Conservation (phyloP, 176 grass and related monocot species). For the Saccharum officinarum region DNA sequence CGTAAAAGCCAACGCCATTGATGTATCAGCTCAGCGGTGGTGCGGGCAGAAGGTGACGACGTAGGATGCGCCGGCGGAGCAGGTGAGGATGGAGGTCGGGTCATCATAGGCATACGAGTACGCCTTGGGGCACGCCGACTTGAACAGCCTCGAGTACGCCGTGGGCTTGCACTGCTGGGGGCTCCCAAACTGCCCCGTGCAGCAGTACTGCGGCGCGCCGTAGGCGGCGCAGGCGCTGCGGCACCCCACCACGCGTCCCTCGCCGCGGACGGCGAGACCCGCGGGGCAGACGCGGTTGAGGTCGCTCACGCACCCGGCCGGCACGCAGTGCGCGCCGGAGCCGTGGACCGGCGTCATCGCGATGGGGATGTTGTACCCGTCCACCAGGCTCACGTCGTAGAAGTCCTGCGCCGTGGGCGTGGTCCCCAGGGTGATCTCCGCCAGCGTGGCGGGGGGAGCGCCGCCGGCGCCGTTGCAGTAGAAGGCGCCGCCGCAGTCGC, state of each 20-base stretch:
- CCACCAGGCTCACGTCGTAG: conserved; percentile 93
- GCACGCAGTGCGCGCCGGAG: conserved; percentile 44
- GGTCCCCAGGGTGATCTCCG: conserved; percentile 67
- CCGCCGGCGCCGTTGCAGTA: conserved; percentile 82
- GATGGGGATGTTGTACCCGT: conserved; percentile 94
- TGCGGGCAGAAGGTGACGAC: conserved; percentile 92
- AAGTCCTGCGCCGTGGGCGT: conserved; percentile 45
- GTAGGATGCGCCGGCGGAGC: conserved; percentile 75
- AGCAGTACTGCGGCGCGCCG: conserved; percentile 76
- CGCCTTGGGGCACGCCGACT: conserved; percentile 78
- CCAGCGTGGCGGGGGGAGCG: conserved; percentile 66
- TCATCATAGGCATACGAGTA: conserved; percentile 99
- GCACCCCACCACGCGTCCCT: conserved; percentile 65
- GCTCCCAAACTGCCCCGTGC: conserved; percentile 73
- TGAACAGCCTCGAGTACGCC: conserved; percentile 84
- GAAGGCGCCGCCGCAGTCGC: conserved; percentile 81
- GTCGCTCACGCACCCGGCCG: conserved; percentile 87
- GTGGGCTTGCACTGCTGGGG: conserved; percentile 95
- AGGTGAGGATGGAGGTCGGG: conserved; percentile 80
- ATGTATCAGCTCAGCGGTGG: conserved; percentile 34
- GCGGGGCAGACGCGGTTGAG: conserved; percentile 83
- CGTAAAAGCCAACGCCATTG: background rate
- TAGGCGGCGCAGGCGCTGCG: conserved; percentile 82
- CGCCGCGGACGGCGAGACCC: conserved; percentile 66
- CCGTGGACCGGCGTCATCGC: conserved; percentile 82